Evolutionary conservation across 164 flowering plant genomes (phyloP), one percentile per base, ranked within the genome.

Genomic region (Akebia trifoliata): DNA sequence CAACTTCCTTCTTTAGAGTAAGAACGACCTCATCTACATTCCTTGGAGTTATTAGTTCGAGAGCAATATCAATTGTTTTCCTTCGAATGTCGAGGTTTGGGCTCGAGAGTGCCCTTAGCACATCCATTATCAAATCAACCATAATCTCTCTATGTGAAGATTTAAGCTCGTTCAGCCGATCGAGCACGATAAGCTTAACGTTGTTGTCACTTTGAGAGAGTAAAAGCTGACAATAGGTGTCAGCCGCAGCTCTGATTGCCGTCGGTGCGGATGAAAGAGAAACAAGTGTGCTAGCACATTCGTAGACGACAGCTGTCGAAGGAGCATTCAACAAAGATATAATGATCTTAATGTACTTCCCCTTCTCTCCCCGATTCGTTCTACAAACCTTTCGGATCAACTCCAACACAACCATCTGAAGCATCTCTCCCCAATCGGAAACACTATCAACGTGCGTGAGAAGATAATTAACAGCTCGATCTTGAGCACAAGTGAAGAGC

Each of bases 361-460:
- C 94, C 64, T 93, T 90, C 74, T 93, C 97, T 5, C 74, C 81
- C 32, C 64, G 72, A 61, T 90, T 93, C 0, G 87, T 70, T 63
- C 88, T 75, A 50, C 96, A 92, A 14, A 92, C 96, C 67, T 86
- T 89, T 11, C 81, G 70, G 56, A 93, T 85, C 78, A 93, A 73
- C 61, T 93, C 98, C 75, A 90, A 57, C 14, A 93, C 94, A 50
- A 93, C 96, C 97, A 93, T 84, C 79, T 93, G 98, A 42, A 90
- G 78, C 70, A 72, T 69, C 65, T 90, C 96, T 12, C 87, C 87
- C 98, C 97, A 90, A 10, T 87, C 90, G 9, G 72, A 57, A 22
- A 90, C 72, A 52, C 72, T 78, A 45, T 85, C 97, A 26, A 72
- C 70, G 57, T 85, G 68, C 6, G 74, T 60, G 25, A 85, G 68